Evolutionary conservation across 148 eudicot genomes (phyloP).

Genomic region (Selenicereus undatus): DNA sequence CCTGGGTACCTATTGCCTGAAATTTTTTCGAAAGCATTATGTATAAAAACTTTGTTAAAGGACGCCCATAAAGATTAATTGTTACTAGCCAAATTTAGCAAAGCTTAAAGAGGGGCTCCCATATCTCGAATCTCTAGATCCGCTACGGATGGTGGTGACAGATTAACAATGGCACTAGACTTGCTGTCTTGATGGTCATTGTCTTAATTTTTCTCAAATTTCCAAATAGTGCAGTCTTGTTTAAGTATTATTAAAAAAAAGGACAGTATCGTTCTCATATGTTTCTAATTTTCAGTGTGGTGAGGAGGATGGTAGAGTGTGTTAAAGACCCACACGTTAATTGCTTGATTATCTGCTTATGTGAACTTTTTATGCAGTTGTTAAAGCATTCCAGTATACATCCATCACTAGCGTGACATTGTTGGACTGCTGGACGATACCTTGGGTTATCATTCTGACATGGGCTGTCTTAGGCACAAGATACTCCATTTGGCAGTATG

Average conservation of each 20-base stretch:
- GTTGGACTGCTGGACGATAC: constrained; percentile 80
- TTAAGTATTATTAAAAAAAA: no score
- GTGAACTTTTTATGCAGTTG: constrained; percentile 47
- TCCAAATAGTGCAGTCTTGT: not conserved
- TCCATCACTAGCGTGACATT: constrained; percentile 86
- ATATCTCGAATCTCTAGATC: no score
- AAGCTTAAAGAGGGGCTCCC: no score
- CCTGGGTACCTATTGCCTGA: no score
- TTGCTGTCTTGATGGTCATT: not conserved
- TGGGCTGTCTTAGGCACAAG: constrained; percentile 65
- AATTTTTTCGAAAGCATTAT: no score
- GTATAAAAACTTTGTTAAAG: no score
- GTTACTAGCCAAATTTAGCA: no score
- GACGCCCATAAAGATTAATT: no score
- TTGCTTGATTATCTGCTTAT: not conserved
- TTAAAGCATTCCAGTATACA: constrained; percentile 70
- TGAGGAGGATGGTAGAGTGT: not conserved
- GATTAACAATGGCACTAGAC: not conserved
- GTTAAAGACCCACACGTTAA: not conserved
- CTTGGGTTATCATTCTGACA: constrained; percentile 82
- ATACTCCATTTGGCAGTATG: constrained; percentile 71
- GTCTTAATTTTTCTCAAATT: not conserved
- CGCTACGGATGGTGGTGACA: not conserved
- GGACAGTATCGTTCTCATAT: not conserved
- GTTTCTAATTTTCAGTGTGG: not conserved